Conservation (phyloP, 805 yeast species). For the Saccharomycopsis selenospora region DNA sequence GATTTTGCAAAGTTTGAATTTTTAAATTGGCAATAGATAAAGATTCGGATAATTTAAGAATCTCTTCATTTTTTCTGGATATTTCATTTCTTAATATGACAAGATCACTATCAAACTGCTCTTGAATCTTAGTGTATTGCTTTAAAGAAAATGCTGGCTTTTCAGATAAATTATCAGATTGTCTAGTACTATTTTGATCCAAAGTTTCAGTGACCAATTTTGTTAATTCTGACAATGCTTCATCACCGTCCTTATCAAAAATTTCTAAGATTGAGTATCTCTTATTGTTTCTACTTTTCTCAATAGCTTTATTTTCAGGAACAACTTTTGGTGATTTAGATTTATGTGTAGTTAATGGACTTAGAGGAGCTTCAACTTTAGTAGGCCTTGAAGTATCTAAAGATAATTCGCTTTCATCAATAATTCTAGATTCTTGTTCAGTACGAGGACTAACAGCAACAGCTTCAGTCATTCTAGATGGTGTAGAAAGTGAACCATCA, state of each 20-base stretch:
- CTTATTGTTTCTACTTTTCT: neutral
- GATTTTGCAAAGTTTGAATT: constrained; percentile 6
- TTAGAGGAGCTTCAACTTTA: constrained; percentile 12
- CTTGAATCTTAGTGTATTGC: constrained; percentile 24
- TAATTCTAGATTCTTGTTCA: constrained; percentile 24
- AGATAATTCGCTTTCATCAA: constrained; percentile 22
- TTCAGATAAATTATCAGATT: constrained; percentile 11
- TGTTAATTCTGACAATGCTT: constrained; percentile 19
- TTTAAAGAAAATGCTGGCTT: constrained; percentile 20
- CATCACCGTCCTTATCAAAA: constrained; percentile 19
- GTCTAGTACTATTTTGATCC: neutral
- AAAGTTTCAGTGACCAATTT: constrained; percentile 13
- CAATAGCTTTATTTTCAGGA: neutral
- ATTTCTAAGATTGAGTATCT: constrained; percentile 9
- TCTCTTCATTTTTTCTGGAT: constrained; percentile 16
- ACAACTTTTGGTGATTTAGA: too few relatives aligned
- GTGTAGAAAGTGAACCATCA: constrained; percentile 21
- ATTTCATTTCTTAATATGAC: constrained; percentile 16
- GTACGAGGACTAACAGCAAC: constrained; percentile 28
- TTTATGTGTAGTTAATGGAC: constrained; percentile 15
- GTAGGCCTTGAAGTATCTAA: constrained; percentile 21
- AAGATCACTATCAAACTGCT: constrained; percentile 19
- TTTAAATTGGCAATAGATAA: constrained; percentile 10
- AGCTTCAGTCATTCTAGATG: constrained; percentile 29
- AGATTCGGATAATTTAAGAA: constrained; percentile 10